Base-by-base conservation (phyloP, 1,284 basidiomycete genomes). In the Ganoderma sinense region DNA sequence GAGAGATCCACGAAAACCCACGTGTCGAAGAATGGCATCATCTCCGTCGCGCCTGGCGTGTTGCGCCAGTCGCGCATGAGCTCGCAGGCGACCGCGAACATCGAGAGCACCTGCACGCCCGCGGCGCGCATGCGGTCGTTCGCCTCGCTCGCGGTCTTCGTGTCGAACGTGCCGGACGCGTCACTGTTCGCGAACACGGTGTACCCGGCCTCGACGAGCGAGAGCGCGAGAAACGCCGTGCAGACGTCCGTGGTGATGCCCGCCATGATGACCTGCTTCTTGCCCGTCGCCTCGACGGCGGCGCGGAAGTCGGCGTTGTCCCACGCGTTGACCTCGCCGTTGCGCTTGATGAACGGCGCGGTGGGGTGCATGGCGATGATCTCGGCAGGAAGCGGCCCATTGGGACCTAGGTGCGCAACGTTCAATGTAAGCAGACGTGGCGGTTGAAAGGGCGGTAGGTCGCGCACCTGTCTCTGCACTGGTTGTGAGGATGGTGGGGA, bases 291-390 rank as follows among this genome's bases (percentile, higher is more conserved):
- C 58, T 82, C 75, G 33, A 87, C 84, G n/a, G 85, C 85, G 1
- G 76, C 76, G 53, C 82, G 79, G 78, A 87, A 86, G 61, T 86
- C 85, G 4, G 77, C 68, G 74, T 85, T 86, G 74, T 86, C 85
- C 85, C 85, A 87, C 16, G 85, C 84, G 69, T 86, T 78, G 16
- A 86, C 85, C 74, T 87, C 84, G 1, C 84, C 85, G n/a, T 81
- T 74, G 20, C 85, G 80, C 76, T 81, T 84, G 77, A 86, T 83
- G 69, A 82, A 75, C 8, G 84, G 80, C 2, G 84, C 83, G 62
- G 83, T 74, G 3, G 84, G 82, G 66, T 86, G 82, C 82, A 86
- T 81, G 0, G 78, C 82, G 20, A 81, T 36, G 64, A 87, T 80
- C 71, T 86, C 85, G 64, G 76, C 76, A 2, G 83, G 83, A 16